phyloP scores from a whole-genome alignment of 768 basidiomycete genomes.

The Exidia glandulosa region DNA sequence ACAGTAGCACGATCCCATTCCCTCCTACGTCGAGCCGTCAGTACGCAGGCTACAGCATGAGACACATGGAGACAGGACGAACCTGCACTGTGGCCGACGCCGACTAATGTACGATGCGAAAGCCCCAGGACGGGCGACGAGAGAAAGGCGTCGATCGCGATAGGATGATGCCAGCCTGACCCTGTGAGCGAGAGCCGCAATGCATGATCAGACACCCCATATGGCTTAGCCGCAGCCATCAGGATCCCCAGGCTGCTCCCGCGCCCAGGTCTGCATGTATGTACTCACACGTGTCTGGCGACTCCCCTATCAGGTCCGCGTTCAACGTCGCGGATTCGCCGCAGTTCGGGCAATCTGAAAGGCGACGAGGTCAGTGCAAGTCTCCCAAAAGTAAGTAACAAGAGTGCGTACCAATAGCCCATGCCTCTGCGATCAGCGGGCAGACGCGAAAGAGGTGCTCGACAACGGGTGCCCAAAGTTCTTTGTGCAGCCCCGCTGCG shows the following conservation, averaged over 20 bases:
- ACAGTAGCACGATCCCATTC: neutral
- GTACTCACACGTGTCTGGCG: neutral
- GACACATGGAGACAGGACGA: too few species aligned
- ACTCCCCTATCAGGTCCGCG: neutral
- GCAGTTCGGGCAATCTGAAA: neutral
- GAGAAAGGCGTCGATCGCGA: neutral
- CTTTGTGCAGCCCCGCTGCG: neutral
- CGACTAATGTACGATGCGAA: neutral
- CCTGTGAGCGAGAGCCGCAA: too few species aligned
- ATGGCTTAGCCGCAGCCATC: too few species aligned
- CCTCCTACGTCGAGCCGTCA: too few species aligned
- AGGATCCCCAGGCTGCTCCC: too few species aligned
- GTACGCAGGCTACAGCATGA: too few species aligned
- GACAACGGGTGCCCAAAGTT: neutral
- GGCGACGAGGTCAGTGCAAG: neutral
- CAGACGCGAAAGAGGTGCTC: neutral
- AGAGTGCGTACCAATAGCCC: neutral
- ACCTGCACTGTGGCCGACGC: neutral
- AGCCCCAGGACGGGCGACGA: neutral
- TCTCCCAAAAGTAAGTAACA: too few species aligned
- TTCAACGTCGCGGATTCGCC: neutral
- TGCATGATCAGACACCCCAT: too few species aligned
- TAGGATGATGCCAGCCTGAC: neutral
- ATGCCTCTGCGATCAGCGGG: neutral
- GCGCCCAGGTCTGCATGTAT: neutral